A percentile compares a stretch with the other conserved stretches of the same genome.
These are phyloP conservation scores for Mesotaenium endlicherianum DNA, from an alignment of 139 green algal species.

Conservation along the genomic window DNA sequence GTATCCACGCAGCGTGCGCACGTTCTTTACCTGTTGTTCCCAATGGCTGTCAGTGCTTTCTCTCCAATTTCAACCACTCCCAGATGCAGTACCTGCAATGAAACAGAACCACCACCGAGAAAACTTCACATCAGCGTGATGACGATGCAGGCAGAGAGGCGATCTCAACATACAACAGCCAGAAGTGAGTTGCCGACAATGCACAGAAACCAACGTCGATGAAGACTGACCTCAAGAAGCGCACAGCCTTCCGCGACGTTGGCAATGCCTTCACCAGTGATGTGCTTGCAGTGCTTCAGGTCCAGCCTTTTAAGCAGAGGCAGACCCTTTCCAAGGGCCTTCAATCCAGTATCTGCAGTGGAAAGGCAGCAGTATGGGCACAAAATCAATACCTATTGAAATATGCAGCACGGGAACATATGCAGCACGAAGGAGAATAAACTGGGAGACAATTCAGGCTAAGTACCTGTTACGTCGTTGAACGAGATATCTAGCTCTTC, in stretches of 20 bases:
- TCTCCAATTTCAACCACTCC: conserved; percentile 25
- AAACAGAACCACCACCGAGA: too few relatives aligned
- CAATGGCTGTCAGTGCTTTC: neutral
- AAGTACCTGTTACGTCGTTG: conserved; percentile 18
- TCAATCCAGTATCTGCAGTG: conserved; percentile 12
- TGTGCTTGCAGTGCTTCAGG: conserved; percentile 33
- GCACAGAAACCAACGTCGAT: too few relatives aligned
- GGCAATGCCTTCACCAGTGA: conserved; percentile 19
- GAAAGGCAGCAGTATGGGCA: conserved; percentile 1
- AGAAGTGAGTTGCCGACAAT: too few relatives aligned
- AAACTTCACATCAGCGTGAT: too few relatives aligned
- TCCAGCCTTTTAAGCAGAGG: neutral
- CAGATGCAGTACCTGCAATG: neutral
- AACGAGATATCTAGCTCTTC: conserved; percentile 32
- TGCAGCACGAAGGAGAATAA: neutral
- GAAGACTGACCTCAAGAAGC: neutral
- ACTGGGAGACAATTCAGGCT: too few relatives aligned
- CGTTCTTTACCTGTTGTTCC: conserved; percentile 1
- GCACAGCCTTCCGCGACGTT: conserved; percentile 4
- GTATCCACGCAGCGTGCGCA: too few relatives aligned
- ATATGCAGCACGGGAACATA: neutral
- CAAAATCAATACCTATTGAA: neutral
- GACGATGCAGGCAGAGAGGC: too few relatives aligned
- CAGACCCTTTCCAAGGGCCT: neutral
- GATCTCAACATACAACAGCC: too few relatives aligned